Base-by-base conservation (phyloP, 1,284 basidiomycete genomes). In the Malassezia slooffiae region DNA sequence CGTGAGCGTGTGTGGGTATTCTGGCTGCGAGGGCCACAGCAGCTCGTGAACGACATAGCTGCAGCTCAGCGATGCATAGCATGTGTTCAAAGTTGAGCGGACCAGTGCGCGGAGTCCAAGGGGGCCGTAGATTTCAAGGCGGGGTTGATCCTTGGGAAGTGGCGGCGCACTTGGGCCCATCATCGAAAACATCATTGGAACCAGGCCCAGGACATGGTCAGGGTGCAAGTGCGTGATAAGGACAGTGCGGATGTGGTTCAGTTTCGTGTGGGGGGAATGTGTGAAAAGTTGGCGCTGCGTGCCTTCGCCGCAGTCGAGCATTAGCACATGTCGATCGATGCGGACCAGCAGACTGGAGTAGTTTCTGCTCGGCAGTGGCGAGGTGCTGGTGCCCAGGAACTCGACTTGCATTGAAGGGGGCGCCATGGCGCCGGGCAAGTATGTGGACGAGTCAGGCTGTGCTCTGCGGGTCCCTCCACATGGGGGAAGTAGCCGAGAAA, bases 221-320 rank as follows among this genome's bases (percentile, higher is more conserved):
- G 56, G 56, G 31, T 68, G 65, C 6, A 68, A 43, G 41, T 68
- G 65, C 0, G 65, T 67, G 41, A 68, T 53, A 33, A 68, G 53
- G 30, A 67, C 60, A 9, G 54, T 57, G n/a, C 41, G 54, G 22
- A 68, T 50, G n/a, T 58, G 57, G 3, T 56, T 39, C 1, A 67
- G 48, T 16, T 52, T 55, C 26, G 55, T 58, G 13, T 60, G 56
- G 5, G 66, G 44, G 24, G 53, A 41, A 4, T 55, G 34, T 5
- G 51, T 48, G 12, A 52, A 39, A 6, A 68, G 50, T 34, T 68
- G 65, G 2, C 58, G 52, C 41, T 68, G 65, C 3, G 62, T 68
- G 12, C 55, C 55, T 35, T 68, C 65, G n/a, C 65, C 65, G 20
- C 65, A 68, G 37, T 68, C 65, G 16, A 66, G 51, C 57, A 68